These are phyloP conservation scores for Calocera cornea DNA, from an alignment of 768 basidiomycete species.

Conservation along the genomic window DNA sequence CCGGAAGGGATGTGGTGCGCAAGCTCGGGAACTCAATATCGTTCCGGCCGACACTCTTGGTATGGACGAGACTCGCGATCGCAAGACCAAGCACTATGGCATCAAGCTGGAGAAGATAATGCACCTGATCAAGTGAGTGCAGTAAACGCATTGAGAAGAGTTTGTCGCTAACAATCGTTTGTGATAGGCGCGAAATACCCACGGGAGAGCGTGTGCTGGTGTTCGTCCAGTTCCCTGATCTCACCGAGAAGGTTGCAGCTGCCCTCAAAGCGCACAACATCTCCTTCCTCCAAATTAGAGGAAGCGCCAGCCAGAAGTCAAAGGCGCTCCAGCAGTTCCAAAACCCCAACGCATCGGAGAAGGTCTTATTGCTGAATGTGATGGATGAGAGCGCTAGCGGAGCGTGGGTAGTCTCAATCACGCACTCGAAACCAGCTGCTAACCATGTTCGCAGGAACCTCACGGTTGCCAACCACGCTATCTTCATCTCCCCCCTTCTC, in stretches of 20 bases:
- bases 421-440: background rate
- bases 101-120: constrained; percentile 70
- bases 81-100: constrained; percentile 62
- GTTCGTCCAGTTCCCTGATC: constrained; percentile 92
- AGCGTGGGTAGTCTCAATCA: constrained; percentile 26
- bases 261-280: constrained; percentile 61
- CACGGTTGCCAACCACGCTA: constrained; percentile 85
- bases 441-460: constrained; percentile 38
- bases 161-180: background rate
- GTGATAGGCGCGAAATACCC: constrained; percentile 46
- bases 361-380: constrained; percentile 76
- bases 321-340: constrained; percentile 80
- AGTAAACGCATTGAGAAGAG: constrained; percentile 14
- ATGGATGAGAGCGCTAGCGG: constrained; percentile 94
- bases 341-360: constrained; percentile 49
- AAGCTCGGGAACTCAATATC: constrained; percentile 68
- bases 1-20: constrained; percentile 58
- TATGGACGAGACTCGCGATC: constrained; percentile 57
- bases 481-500: constrained; percentile 86
- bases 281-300: constrained; percentile 67
- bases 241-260: constrained; percentile 81
- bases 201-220: constrained; percentile 72
- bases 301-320: constrained; percentile 60
- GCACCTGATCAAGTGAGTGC: constrained; percentile 52
- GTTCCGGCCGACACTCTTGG: constrained; percentile 69